Base-by-base conservation (phyloP, 129 eudicot genomes). In the Flaveria bidentis region DNA sequence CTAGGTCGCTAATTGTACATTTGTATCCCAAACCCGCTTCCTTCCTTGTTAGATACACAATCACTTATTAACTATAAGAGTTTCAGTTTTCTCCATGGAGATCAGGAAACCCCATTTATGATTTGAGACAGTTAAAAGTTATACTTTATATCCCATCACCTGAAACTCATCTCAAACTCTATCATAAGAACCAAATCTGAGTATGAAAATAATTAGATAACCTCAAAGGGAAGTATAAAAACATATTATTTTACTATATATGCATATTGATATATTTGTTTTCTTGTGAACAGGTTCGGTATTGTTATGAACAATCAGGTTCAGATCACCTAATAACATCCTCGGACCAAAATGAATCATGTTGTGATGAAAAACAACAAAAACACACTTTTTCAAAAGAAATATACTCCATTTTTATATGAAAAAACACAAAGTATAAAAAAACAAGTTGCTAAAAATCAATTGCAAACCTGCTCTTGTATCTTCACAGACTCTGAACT, bases 401-500 rank as follows among this genome's bases (percentile, higher is more conserved):
- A 2, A 4, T 5, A 51, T 2, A 53, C 60, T 17, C 9, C 23
- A 53, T 16, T 51, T 51, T 1, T 9, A 16, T 51, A 51, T 3
- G 36, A 4, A 51, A 16, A 12, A 51, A 16, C 57, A 51, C 17
- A 53, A 20, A 53, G 6, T 53, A 53, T n/a, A 4, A 36, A 53
- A 56, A 56, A 56, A 20, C 13, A 18, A 20, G 28, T 2, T 17
- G 28, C 62, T 18, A 8, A 56, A n/a, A n/a, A 3, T n/a, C 23
- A 9, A 53, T 53, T 47, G 22, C 49, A 30, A 30, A 28, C 2
- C 30, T 75, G 23, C 49, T 63, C 63, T 28, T 4, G 49, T 33
- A 63, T 63, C 60, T 57, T 55, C 55, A 28, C 51, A 41, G 69
- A 42, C 57, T 33, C 63, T 22, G 14, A 56, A 41, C 44, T 42